A percentile compares a stretch with the other conserved stretches of the same genome.
These are phyloP conservation scores for Neonectria magnoliae DNA, from an alignment of 2,329 filamentous ascomycete species.

Conservation along the genomic window DNA sequence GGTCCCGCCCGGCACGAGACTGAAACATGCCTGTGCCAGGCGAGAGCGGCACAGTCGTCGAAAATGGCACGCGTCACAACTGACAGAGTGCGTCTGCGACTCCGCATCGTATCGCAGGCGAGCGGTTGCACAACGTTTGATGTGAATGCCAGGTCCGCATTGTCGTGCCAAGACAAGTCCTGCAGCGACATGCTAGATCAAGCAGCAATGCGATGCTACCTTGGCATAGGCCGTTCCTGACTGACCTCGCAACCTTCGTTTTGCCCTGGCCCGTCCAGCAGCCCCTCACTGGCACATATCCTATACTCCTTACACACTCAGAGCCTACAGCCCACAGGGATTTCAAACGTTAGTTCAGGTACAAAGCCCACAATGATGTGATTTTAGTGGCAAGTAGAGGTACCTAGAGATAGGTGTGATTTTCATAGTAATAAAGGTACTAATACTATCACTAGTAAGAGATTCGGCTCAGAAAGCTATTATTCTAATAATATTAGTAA, in stretches of 20 bases:
- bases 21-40: conserved; percentile 24
- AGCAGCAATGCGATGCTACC: conserved; percentile 41
- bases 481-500: no score
- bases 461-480: no score
- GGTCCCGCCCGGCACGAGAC: conserved; percentile 17
- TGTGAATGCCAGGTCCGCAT: conserved; percentile 9
- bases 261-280: conserved; percentile 7
- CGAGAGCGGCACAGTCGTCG: conserved; percentile 12
- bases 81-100: conserved; percentile 14
- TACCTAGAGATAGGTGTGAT: no score
- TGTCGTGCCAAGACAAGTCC: conserved; percentile 10
- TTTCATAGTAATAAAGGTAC: no score
- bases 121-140: conserved; percentile 17
- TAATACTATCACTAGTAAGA: no score
- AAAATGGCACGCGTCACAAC: conserved; percentile 17
- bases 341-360: no score
- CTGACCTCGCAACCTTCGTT: conserved; percentile 17
- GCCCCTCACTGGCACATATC: background rate
- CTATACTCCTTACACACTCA: background rate
- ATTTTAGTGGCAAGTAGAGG: no score
- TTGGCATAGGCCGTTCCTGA: conserved; percentile 33
- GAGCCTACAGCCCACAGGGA: no score
- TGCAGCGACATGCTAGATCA: conserved; percentile 36
- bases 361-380: no score
- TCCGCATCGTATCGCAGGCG: conserved; percentile 14